These are phyloP conservation scores for Talaromyces sp. DNA, from an alignment of 2,329 filamentous ascomycete genomes.

Conservation along the genomic window DNA sequence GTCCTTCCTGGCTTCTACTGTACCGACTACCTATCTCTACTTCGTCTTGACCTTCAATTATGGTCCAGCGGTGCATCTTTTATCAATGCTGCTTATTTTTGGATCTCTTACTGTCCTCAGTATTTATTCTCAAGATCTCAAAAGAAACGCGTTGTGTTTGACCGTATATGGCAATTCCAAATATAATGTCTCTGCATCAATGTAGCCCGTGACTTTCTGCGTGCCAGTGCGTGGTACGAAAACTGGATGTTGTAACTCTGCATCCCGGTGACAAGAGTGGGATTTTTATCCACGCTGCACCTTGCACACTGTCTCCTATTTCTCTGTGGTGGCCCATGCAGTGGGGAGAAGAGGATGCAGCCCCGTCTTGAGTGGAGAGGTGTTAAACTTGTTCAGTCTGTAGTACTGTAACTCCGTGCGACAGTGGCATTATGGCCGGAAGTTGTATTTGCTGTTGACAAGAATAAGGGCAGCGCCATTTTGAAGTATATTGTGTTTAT, in stretches of 20 bases:
- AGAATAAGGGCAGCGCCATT: too few relatives aligned
- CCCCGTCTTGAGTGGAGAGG: constrained; percentile 7
- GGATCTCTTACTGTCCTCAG: too few relatives aligned
- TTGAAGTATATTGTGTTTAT: too few relatives aligned
- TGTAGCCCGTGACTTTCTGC: background rate
- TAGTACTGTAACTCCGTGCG: constrained; percentile 6
- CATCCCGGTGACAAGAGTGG: background rate
- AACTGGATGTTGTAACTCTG: background rate
- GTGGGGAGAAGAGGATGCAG: constrained; percentile 10
- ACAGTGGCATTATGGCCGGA: background rate
- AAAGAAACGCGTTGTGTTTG: too few relatives aligned
- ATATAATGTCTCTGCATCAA: background rate
- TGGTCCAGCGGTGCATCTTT: too few relatives aligned
- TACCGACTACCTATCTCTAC: too few relatives aligned
- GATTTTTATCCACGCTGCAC: background rate
- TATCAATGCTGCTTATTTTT: too few relatives aligned
- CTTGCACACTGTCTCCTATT: constrained; percentile 2
- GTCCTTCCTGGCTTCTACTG: background rate
- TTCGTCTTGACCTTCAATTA: background rate
- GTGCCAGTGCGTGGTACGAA: background rate
- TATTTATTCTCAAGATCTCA: too few relatives aligned
- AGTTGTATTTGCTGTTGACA: too few relatives aligned
- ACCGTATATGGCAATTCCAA: background rate
- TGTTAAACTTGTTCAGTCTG: constrained; percentile 3
- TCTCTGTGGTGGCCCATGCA: constrained; percentile 1